These are phyloP conservation scores for Immersiella caudata DNA, from an alignment of 495 filamentous ascomycete species.

Conservation along the genomic window DNA sequence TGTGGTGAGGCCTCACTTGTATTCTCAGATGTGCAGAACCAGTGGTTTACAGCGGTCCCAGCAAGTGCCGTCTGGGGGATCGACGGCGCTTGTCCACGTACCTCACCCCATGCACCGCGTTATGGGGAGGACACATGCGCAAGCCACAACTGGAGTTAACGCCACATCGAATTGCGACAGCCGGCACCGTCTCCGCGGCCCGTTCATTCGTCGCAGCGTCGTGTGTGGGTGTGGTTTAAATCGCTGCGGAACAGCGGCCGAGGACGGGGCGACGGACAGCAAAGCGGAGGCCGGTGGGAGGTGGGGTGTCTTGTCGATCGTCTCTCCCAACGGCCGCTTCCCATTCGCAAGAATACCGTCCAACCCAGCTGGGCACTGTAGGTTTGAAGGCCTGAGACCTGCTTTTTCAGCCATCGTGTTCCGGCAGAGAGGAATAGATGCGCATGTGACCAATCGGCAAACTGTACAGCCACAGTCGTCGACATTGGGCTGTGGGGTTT, in stretches of 20 bases:
- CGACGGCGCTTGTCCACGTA: slow-evolving; percentile 1
- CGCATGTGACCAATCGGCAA: slow-evolving; percentile 13
- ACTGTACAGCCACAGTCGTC: slow-evolving; percentile 9
- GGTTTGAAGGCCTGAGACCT: neutral
- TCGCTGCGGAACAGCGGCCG: neutral
- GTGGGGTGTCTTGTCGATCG: neutral
- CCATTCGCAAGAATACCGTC: slow-evolving; percentile 8
- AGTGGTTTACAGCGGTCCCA: neutral
- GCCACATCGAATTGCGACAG: slow-evolving; percentile 7
- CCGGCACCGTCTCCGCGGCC: slow-evolving; percentile 1
- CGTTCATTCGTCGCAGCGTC: neutral
- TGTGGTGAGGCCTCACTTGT: slow-evolving; percentile 6
- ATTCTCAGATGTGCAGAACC: slow-evolving; percentile 7
- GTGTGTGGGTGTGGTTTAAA: neutral
- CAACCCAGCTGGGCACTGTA: slow-evolving; percentile 4
- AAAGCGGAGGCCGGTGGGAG: neutral
- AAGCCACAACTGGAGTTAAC: slow-evolving; percentile 6
- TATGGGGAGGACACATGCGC: slow-evolving; percentile 4
- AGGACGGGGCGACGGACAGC: neutral
- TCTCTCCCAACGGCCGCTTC: neutral
- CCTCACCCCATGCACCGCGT: neutral
- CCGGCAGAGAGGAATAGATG: neutral
- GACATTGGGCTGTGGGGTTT: neutral
- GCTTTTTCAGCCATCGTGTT: neutral
- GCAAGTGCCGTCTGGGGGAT: slow-evolving; percentile 3